Conservation (phyloP, 768 basidiomycete genomes). For the Leucosporidium scottii region DNA sequence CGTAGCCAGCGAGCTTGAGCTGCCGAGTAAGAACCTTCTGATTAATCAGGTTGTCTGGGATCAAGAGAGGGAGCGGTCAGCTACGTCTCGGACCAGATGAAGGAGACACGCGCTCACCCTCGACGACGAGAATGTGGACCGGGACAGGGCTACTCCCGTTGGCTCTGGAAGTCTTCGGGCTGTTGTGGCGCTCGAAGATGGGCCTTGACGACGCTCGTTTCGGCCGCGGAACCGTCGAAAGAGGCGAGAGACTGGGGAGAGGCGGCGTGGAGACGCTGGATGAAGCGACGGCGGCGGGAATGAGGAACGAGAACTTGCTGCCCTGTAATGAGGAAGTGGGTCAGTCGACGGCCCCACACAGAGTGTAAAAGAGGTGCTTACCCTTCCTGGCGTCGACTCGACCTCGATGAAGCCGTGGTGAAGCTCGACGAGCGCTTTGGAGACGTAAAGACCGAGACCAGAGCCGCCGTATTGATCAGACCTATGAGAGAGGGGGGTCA, state of each 20-base stretch:
- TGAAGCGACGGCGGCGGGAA: slow-evolving; percentile 5
- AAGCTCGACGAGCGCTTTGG: slow-evolving; percentile 30
- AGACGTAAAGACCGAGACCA: slow-evolving; percentile 32
- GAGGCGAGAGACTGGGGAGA: neutral
- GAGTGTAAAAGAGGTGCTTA: neutral
- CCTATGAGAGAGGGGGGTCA: neutral
- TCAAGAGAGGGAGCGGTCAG: neutral
- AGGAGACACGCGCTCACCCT: neutral
- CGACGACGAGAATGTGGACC: slow-evolving; percentile 16
- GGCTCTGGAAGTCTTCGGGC: neutral
- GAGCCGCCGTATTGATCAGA: slow-evolving; percentile 9
- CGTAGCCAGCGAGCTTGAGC: slow-evolving; percentile 24
- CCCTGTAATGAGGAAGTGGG: neutral
- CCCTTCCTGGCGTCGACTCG: neutral
- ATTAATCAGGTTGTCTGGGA: slow-evolving; percentile 32
- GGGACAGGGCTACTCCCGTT: slow-evolving; percentile 2
- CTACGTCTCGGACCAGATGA: neutral
- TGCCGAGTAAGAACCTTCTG: slow-evolving; percentile 31
- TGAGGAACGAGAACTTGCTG: neutral
- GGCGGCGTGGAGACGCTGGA: neutral
- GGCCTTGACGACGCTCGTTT: too few relatives aligned
- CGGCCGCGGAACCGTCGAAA: too few relatives aligned
- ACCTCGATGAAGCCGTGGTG: slow-evolving; percentile 29
- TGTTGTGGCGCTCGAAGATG: too few relatives aligned
- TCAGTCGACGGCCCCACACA: too few relatives aligned